Percentiles rank a stretch among this genome's conserved stretches.
Conservation (phyloP, 306 rosid species). For the Astragalus membranaceus region DNA sequence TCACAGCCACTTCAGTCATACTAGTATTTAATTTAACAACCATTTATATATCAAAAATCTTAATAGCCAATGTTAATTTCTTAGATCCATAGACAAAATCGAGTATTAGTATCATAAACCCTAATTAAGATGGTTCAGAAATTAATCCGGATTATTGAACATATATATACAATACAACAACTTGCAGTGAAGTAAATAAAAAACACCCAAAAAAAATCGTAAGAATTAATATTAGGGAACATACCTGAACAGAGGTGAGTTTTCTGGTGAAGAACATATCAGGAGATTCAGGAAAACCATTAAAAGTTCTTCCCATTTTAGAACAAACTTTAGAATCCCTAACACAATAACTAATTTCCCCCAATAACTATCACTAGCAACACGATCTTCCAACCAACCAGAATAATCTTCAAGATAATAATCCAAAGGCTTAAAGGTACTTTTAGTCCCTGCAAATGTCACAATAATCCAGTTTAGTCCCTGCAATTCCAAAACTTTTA, state of each 20-base stretch:
- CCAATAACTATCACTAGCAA: constrained; percentile 52
- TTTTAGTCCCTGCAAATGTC: no score
- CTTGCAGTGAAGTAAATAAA: not conserved
- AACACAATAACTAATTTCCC: constrained; percentile 56
- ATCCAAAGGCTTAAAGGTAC: no score
- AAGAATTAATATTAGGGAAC: not conserved
- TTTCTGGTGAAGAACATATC: constrained; percentile 53
- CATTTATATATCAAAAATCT: no score
- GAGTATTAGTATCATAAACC: no score
- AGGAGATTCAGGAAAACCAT: constrained; percentile 52
- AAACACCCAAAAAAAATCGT: no score
- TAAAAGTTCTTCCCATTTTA: constrained; percentile 21
- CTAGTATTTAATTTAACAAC: no score
- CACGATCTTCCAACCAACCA: constrained; percentile 72
- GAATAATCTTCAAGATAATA: constrained; percentile 62
- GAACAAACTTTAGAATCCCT: constrained; percentile 60
- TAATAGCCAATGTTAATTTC: no score
- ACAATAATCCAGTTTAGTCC: no score
- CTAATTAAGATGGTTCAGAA: not conserved
- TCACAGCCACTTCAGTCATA: no score
- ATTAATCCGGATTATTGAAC: not conserved
- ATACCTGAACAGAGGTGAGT: constrained; percentile 67
- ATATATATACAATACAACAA: not conserved
- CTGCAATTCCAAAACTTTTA: no score
- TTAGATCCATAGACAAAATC: no score